Conservation (phyloP, 2,329 filamentous ascomycete genomes). For the Cytospora piceicola region DNA sequence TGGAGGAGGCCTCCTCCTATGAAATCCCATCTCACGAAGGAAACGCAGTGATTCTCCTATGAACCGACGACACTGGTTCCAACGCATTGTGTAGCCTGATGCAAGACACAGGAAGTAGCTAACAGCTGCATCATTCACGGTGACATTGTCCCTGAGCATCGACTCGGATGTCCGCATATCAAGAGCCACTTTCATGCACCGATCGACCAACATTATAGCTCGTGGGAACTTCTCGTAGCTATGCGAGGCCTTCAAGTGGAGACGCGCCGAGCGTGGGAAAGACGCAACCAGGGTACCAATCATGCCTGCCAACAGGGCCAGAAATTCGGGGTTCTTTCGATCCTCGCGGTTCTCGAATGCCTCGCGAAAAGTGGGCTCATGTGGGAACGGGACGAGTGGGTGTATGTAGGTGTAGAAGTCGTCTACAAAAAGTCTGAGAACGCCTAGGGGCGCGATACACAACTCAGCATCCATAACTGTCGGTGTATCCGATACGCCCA, state of each 20-base stretch:
- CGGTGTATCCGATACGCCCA: constrained; percentile 43
- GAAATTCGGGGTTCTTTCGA: constrained; percentile 66
- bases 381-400: constrained; percentile 75
- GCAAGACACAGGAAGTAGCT: constrained; percentile 76
- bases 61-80: constrained; percentile 69
- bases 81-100: constrained; percentile 69
- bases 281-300: constrained; percentile 73
- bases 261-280: constrained; percentile 71
- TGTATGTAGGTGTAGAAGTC: constrained; percentile 86
- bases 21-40: constrained; percentile 68
- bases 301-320: constrained; percentile 76
- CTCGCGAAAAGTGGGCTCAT: constrained; percentile 75
- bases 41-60: constrained; percentile 74
- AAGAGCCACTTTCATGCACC: constrained; percentile 71
- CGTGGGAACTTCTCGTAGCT: constrained; percentile 69
- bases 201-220: constrained; percentile 70
- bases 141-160: constrained; percentile 51
- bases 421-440: constrained; percentile 71
- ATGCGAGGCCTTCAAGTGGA: constrained; percentile 70
- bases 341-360: constrained; percentile 71
- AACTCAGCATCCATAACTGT: constrained; percentile 62
- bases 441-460: constrained; percentile 68
- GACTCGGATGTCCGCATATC: constrained; percentile 65
- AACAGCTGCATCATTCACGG: constrained; percentile 64
- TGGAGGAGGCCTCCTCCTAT: constrained; percentile 52